Evolutionary conservation across 2,329 filamentous ascomycete genomes (phyloP).

Genomic region (Fusarium udum): DNA sequence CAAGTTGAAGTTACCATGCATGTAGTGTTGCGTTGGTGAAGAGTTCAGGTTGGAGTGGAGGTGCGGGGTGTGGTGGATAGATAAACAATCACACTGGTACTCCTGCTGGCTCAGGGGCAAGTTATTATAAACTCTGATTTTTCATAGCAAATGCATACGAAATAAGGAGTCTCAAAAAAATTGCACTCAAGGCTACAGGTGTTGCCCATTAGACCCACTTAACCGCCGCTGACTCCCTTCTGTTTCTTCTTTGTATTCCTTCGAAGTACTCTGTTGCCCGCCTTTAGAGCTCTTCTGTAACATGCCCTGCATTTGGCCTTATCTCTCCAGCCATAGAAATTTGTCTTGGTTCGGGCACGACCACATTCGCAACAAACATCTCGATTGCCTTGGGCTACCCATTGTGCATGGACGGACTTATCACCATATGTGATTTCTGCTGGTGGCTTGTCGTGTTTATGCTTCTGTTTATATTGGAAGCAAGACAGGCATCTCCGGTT

Average conservation of each 20-base stretch:
- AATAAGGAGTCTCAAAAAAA: neutral
- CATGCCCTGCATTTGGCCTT: too few species aligned
- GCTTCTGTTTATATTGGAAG: too few species aligned
- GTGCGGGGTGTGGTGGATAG: neutral
- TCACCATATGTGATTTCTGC: too few species aligned
- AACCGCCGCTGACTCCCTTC: neutral
- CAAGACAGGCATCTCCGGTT: too few species aligned
- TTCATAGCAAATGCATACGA: neutral
- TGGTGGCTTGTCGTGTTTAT: too few species aligned
- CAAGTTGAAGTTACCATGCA: neutral
- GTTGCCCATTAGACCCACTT: neutral
- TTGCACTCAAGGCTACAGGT: neutral
- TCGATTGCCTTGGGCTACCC: too few species aligned
- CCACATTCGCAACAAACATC: too few species aligned
- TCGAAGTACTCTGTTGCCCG: neutral
- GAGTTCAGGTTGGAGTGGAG: neutral
- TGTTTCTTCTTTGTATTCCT: neutral
- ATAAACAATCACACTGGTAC: neutral
- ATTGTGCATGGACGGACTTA: too few species aligned
- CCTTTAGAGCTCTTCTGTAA: neutral
- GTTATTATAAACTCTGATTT: neutral
- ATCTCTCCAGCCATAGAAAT: too few species aligned
- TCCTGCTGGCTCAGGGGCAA: neutral
- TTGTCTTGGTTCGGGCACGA: too few species aligned
- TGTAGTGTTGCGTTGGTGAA: neutral